phyloP scores from a whole-genome alignment of 495 filamentous ascomycete species.

The Podospora comata region DNA sequence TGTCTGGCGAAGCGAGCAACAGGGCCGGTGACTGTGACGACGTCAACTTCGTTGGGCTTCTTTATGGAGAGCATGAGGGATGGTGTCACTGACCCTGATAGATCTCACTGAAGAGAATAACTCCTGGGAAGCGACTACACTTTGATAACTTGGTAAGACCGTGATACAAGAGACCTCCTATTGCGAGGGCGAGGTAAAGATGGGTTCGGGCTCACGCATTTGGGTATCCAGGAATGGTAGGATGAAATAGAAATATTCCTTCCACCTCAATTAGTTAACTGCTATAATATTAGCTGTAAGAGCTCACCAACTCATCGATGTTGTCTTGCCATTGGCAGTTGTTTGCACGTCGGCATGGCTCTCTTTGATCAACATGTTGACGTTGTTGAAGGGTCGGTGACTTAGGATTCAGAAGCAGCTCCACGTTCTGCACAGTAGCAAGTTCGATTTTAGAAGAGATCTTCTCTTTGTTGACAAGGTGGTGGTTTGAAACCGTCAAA shows the following conservation, averaged over 20 bases:
- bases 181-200: constrained; percentile 4
- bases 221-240: constrained; percentile 77
- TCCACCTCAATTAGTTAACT: constrained; percentile 4
- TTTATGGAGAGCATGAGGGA: constrained; percentile 1
- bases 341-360: constrained; percentile 42
- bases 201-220: constrained; percentile 55
- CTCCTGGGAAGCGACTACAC: constrained; percentile 72
- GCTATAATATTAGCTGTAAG: background rate
- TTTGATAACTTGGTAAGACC: constrained; percentile 13
- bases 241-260: constrained; percentile 91
- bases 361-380: constrained; percentile 47
- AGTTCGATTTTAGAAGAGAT: too few relatives aligned
- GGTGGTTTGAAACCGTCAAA: background rate
- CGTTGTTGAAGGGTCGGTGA: background rate
- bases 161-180: background rate
- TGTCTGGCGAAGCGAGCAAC: constrained; percentile 88
- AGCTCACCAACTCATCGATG: constrained; percentile 42
- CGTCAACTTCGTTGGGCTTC: constrained; percentile 2
- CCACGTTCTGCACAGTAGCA: too few relatives aligned
- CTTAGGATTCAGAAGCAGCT: background rate
- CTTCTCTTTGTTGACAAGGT: too few relatives aligned
- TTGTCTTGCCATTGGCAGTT: constrained; percentile 44
- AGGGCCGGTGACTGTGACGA: constrained; percentile 76
- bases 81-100: constrained; percentile 68
- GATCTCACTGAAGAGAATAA: constrained; percentile 91